These are phyloP conservation scores for Moricandia moricandioides DNA, from an alignment of 345 rosid species.

Conservation along the genomic window DNA sequence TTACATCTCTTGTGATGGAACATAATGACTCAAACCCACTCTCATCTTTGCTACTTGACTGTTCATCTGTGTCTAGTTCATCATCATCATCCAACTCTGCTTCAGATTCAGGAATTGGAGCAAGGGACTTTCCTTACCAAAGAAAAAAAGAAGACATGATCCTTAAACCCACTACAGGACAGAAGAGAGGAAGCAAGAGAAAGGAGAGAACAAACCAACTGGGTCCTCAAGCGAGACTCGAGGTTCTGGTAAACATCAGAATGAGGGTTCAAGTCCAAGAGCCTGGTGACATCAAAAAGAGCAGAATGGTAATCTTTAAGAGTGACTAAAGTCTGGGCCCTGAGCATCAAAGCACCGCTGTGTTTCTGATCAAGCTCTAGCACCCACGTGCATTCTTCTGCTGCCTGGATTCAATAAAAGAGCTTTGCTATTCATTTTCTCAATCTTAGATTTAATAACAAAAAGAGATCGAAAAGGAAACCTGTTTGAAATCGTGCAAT, in stretches of 20 bases:
- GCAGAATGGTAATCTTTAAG: slow-evolving; percentile 85
- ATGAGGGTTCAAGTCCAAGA: slow-evolving; percentile 74
- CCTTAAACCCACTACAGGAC: neutral
- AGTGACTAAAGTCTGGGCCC: slow-evolving; percentile 89
- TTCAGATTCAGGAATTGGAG: slow-evolving; percentile 93
- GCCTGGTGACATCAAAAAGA: slow-evolving; percentile 82
- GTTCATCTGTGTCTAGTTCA: slow-evolving; percentile 29
- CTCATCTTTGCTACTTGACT: slow-evolving; percentile 22
- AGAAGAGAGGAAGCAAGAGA: no score
- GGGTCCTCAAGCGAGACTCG: slow-evolving; percentile 81
- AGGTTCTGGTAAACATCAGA: slow-evolving; percentile 83
- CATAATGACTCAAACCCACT: slow-evolving; percentile 2
- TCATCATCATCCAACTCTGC: slow-evolving; percentile 63
- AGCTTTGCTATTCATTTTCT: neutral
- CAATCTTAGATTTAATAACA: no score
- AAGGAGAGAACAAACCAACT: slow-evolving; percentile 55
- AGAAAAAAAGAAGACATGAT: slow-evolving; percentile 25
- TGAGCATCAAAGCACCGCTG: slow-evolving; percentile 86
- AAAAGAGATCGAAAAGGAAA: neutral
- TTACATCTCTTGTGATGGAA: slow-evolving; percentile 24
- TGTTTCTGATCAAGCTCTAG: slow-evolving; percentile 89
- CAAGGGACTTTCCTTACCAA: slow-evolving; percentile 93
- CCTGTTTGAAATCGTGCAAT: slow-evolving; percentile 75
- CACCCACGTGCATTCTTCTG: slow-evolving; percentile 87
- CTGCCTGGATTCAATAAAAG: slow-evolving; percentile 49